Evolutionary conservation across 148 eudicot genomes (phyloP), one percentile per base, ranked within the genome.

Genomic region (Camellia granthamiana): DNA sequence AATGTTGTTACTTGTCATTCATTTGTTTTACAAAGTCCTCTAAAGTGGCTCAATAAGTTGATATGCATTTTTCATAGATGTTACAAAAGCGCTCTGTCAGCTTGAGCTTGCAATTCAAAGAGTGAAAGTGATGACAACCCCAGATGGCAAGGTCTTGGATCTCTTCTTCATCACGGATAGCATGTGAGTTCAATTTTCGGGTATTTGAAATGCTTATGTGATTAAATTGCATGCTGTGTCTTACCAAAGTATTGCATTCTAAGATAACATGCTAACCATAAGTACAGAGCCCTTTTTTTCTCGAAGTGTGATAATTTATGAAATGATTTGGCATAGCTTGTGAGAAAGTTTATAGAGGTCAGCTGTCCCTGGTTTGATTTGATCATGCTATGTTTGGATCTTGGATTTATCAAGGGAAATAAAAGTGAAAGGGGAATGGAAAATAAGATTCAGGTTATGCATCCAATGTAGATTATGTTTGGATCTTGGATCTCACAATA

Each of bases 91-190:
- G 60, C 91, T 94, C 42, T 84, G 84, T 80, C 93, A 91, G 85
- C 93, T 94, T 41, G 98, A 94, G 85, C 87, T 94, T 62, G 67
- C 87, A 2, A 90, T 92, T 71, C 90, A 94, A 69, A 87, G 92
- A 84, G 97, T 94, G 72, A 94, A 94, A 90, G 94, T 94, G 65
- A 88, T 84, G 80, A 94, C 98, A 44, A 90, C 91, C 51, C 98
- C 98, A 47, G 98, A 94, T 88, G 97, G 90, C 59, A 89, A 86
- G 78, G 94, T 92, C 69, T 78, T 94, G 86, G 97, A 92, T 63
- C 91, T 94, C 74, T 91, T 94, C 80, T 90, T 94, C 64, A 89
- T 94, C 64, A 92, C 93, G 3, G 98, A 94, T 84, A 82, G 81
- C 80, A 79, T 85, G 98, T 92, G 65, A 88, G 91, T 86, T 62